phyloP scores from a whole-genome alignment of 2,329 filamentous ascomycete species.

The Eutypa lata region DNA sequence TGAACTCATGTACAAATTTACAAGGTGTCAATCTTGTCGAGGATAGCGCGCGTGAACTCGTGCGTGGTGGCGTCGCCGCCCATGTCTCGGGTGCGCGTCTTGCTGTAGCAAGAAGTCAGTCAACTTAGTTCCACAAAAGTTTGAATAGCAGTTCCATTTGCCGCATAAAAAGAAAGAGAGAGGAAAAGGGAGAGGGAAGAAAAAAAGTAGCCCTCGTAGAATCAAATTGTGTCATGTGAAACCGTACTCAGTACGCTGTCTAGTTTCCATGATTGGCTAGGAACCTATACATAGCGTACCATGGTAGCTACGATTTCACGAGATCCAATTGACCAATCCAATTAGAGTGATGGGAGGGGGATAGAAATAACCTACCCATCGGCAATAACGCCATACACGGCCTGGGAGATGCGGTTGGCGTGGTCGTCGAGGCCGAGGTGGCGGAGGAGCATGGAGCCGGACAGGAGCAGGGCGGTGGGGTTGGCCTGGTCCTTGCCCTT shows the following conservation, averaged over 20 bases:
- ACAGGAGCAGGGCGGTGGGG: conserved; percentile 92
- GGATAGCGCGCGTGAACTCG: conserved; percentile 90
- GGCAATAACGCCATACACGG: conserved; percentile 72
- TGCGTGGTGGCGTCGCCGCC: conserved; percentile 85
- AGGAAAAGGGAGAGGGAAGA: too few relatives aligned
- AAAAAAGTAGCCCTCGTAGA: too few relatives aligned
- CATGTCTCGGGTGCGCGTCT: conserved; percentile 92
- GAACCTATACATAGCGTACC: too few relatives aligned
- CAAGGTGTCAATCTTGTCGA: conserved; percentile 88
- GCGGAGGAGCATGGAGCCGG: conserved; percentile 93
- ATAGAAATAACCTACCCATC: conserved; percentile 85
- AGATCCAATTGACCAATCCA: too few relatives aligned
- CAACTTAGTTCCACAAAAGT: too few relatives aligned
- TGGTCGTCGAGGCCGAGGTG: conserved; percentile 97
- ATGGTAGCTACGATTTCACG: too few relatives aligned
- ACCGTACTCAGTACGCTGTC: too few relatives aligned
- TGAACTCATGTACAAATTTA: conserved; percentile 36
- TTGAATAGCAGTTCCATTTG: too few relatives aligned
- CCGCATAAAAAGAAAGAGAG: too few relatives aligned
- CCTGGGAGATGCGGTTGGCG: conserved; percentile 95
- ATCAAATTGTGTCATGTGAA: too few relatives aligned
- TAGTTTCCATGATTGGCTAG: too few relatives aligned
- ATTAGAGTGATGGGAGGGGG: too few relatives aligned
- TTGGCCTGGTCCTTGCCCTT: conserved; percentile 99
- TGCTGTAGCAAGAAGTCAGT: conserved; percentile 56